These are phyloP conservation scores for Ramaria sp. DNA, from an alignment of 768 basidiomycete species.

Conservation along the genomic window DNA sequence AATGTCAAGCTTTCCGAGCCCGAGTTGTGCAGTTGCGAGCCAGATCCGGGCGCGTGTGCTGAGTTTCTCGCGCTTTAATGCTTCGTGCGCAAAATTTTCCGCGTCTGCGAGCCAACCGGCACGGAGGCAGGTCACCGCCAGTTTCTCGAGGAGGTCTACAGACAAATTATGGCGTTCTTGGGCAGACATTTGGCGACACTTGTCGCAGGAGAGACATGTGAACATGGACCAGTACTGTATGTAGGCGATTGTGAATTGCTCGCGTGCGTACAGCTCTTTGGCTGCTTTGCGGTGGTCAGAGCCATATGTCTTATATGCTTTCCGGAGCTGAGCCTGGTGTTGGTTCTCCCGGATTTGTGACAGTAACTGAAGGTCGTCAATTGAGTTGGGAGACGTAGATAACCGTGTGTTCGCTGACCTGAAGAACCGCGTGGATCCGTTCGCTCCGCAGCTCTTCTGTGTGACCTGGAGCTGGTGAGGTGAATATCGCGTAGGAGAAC, in stretches of 20 bases:
- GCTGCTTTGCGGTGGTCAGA: background rate
- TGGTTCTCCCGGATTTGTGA: background rate
- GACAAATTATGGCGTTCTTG: background rate
- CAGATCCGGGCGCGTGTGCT: constrained; percentile 6
- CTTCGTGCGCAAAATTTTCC: background rate
- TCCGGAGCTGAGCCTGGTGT: background rate
- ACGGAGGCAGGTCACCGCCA: constrained; percentile 4
- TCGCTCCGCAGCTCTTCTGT: background rate
- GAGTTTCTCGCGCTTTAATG: background rate
- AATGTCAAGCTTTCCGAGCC: background rate
- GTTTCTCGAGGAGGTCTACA: constrained; percentile 7
- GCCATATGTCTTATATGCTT: background rate
- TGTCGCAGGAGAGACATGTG: constrained; percentile 1
- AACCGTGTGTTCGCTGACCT: background rate
- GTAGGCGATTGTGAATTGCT: background rate
- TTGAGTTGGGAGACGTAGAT: background rate
- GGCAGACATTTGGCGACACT: background rate
- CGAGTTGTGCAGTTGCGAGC: constrained; percentile 3
- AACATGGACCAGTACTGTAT: background rate
- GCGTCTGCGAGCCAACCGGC: constrained; percentile 5
- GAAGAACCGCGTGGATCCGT: constrained; percentile 2
- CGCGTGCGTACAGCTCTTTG: background rate
- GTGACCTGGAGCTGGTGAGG: background rate
- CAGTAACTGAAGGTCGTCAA: background rate
- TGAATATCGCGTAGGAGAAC: background rate